Evolutionary conservation across 2,329 filamentous ascomycete genomes (phyloP).

Genomic region (Diplocarpon rosae): DNA sequence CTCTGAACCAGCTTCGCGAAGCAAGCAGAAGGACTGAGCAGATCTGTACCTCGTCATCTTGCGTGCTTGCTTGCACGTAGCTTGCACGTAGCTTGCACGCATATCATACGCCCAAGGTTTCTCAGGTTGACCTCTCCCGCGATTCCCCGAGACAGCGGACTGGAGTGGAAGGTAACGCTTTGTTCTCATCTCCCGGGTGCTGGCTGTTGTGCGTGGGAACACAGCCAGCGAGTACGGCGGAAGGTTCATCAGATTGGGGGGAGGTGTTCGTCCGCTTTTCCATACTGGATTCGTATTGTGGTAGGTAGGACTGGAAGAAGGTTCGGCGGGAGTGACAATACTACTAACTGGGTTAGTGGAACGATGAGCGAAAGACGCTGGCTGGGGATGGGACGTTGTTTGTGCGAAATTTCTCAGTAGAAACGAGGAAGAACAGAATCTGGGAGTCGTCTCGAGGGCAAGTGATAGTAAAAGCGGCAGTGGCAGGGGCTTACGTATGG

Average conservation of each 20-base stretch:
- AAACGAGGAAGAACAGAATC: too few relatives aligned
- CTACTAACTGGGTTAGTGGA: neutral
- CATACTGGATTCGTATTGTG: neutral
- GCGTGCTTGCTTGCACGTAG: neutral
- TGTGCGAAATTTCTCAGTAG: too few relatives aligned
- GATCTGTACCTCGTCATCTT: constrained; percentile 16
- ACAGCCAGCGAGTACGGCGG: constrained; percentile 1
- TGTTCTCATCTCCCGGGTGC: neutral
- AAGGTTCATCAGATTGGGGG: constrained; percentile 7
- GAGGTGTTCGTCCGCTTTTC: constrained; percentile 7
- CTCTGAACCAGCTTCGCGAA: neutral
- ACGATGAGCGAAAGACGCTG: neutral
- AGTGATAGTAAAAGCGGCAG: neutral
- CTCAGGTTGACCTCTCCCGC: too few relatives aligned
- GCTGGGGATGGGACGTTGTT: neutral
- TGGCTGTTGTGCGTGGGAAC: constrained; percentile 6
- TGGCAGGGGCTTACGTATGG: too few relatives aligned
- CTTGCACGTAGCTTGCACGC: too few relatives aligned
- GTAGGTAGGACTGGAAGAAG: constrained; percentile 1
- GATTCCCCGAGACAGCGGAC: neutral
- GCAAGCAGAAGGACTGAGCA: neutral
- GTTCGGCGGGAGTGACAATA: constrained; percentile 1
- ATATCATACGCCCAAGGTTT: neutral
- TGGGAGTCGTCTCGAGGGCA: neutral
- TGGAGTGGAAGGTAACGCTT: neutral